Evolutionary conservation across 306 rosid genomes (phyloP), one percentile per base, ranked within the genome.

Genomic region (Castanea sativa): DNA sequence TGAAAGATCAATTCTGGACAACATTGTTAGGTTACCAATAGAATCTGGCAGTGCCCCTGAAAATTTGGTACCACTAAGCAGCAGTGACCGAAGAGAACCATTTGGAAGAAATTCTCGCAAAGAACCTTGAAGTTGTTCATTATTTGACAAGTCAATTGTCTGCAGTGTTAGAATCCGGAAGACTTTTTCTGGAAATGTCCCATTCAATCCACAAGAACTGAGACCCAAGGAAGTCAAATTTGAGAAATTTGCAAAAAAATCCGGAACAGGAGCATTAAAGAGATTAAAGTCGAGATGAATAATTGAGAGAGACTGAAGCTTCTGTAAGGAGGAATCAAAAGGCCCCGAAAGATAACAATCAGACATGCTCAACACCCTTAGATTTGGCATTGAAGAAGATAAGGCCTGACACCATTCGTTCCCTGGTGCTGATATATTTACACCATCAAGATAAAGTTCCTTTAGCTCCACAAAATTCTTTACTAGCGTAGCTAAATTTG

Each of bases 391-490:
- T 1, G 32, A 30, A 32, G 63, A 72, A 4, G 19, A 43, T 45
- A 85, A 18, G 1, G 78, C 85, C 21, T 58, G 38, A 43, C 86
- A 29, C 97, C 97, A 91, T 11, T 89, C 73, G 0, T 73, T 2
- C 19, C 88, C 89, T 6, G 6, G 4, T 1, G 83, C 87, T 27
- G 89, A 77, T 77, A 88, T 73, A 10, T 1, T 35, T 2, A 87
- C 85, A 1, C 91, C 88, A 78, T 93, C 90, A 0, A 93, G 71
- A 83, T 52, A 25, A 19, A 91, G 55, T 51, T 82, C 79, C 13
- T 11, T 20, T 29, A 91, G 73, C 21, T 76, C 23, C 0, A 38
- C 52, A 57, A 92, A 78, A 53, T 84, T 88, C 58, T 33, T 0
- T 7, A 88, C 4, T 0, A 83, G 55, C 56, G 3, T 1, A 4